Evolutionary conservation across 1,284 basidiomycete genomes (phyloP).

Genomic region (Sporisorium sorghi): DNA sequence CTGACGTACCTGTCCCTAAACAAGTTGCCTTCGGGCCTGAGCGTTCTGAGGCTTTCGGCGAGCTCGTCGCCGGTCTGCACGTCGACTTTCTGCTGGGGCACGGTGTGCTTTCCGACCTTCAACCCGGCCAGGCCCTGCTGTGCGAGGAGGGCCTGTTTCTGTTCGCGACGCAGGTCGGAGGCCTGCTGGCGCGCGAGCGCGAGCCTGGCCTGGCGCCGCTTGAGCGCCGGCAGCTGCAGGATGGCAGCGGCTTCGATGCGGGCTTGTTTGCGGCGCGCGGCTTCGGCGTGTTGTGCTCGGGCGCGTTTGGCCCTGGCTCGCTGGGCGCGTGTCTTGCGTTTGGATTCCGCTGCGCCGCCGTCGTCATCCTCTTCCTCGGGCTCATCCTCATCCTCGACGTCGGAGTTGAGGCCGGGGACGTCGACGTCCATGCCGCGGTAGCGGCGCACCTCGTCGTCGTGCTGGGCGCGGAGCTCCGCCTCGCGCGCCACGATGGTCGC

Average conservation of each 20-base stretch:
- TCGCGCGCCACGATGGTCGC: slow-evolving; percentile 42
- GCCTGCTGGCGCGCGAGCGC: slow-evolving; percentile 37
- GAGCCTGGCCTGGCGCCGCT: slow-evolving; percentile 30
- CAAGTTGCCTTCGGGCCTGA: slow-evolving; percentile 93
- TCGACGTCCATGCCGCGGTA: slow-evolving; percentile 54
- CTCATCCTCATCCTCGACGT: neutral
- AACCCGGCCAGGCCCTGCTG: slow-evolving; percentile 51
- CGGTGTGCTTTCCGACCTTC: slow-evolving; percentile 53
- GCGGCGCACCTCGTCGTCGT: slow-evolving; percentile 26
- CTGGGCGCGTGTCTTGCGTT: slow-evolving; percentile 58
- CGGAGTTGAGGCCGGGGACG: slow-evolving; percentile 13
- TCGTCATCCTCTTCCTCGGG: slow-evolving; percentile 1
- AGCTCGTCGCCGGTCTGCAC: slow-evolving; percentile 94
- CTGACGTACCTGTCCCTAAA: slow-evolving; percentile 89
- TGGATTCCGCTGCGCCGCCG: slow-evolving; percentile 25
- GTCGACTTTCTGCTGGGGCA: slow-evolving; percentile 69
- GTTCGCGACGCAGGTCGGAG: slow-evolving; percentile 26
- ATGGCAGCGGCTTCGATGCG: slow-evolving; percentile 46
- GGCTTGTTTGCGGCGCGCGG: slow-evolving; percentile 37
- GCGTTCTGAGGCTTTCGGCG: slow-evolving; percentile 82
- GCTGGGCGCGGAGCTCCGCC: slow-evolving; percentile 23
- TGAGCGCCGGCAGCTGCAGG: slow-evolving; percentile 43
- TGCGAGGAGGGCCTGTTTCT: slow-evolving; percentile 37
- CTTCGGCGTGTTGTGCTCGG: slow-evolving; percentile 21
- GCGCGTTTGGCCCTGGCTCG: slow-evolving; percentile 45